These are phyloP conservation scores for Salix purpurea DNA, from an alignment of 345 rosid genomes.

Conservation along the genomic window DNA sequence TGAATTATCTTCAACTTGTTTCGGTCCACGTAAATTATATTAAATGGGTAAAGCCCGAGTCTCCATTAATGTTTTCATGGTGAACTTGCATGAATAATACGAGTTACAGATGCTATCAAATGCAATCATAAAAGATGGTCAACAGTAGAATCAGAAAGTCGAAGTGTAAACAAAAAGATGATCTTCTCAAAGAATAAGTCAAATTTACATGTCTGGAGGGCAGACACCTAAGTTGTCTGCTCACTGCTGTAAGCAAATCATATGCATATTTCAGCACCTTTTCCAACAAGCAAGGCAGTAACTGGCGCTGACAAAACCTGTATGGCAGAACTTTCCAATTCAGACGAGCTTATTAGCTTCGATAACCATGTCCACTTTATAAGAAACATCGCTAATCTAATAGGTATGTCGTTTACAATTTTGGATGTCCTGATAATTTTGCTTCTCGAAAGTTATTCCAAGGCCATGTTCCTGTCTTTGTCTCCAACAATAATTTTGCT, in stretches of 20 bases:
- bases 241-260: not conserved
- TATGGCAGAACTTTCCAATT: constrained; percentile 7
- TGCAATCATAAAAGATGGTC: too few species aligned
- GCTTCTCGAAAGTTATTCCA: not conserved
- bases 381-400: not conserved
- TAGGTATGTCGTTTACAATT: not conserved
- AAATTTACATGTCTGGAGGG: constrained; percentile 55
- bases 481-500: not conserved
- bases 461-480: not conserved
- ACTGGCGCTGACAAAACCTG: constrained; percentile 92
- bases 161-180: not conserved
- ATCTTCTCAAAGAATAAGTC: too few species aligned
- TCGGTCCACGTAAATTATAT: not conserved
- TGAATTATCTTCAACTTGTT: not conserved
- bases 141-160: not conserved
- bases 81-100: not conserved
- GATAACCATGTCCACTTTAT: not conserved
- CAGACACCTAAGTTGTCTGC: too few species aligned
- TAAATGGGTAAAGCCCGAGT: not conserved
- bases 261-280: constrained; percentile 42
- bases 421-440: not conserved
- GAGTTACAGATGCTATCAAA: too few species aligned
- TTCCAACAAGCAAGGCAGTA: constrained; percentile 53
- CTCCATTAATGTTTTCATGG: not conserved
- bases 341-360: constrained; percentile 9